phyloP scores from a whole-genome alignment of 768 basidiomycete species.

The Suillus paluster region DNA sequence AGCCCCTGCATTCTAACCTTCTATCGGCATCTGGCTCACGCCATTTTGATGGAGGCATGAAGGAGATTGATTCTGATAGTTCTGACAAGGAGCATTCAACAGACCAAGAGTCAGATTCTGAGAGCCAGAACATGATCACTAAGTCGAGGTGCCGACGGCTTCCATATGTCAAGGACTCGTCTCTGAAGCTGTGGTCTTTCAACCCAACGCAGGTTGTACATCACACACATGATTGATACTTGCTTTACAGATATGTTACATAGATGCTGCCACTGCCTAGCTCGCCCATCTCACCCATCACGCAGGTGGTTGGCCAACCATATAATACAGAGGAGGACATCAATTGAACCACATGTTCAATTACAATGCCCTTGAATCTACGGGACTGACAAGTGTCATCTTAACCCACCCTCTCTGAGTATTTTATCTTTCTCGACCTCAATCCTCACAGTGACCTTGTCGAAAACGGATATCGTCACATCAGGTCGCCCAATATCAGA shows the following conservation, averaged over 20 bases:
- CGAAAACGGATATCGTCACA: slow-evolving; percentile 84
- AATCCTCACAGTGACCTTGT: slow-evolving; percentile 90
- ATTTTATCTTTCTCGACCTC: slow-evolving; percentile 94
- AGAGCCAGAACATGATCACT: slow-evolving; percentile 5
- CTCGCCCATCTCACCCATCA: too few relatives aligned
- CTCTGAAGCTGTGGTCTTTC: slow-evolving; percentile 31
- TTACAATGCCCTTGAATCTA: slow-evolving; percentile 56
- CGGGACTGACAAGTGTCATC: slow-evolving; percentile 74
- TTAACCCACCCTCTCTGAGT: slow-evolving; percentile 90
- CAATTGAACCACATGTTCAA: not conserved
- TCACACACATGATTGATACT: not conserved
- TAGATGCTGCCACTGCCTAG: too few relatives aligned
- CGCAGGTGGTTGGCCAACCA: too few relatives aligned
- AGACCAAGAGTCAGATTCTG: slow-evolving; percentile 21
- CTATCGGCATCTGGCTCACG: slow-evolving; percentile 79
- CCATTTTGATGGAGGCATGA: slow-evolving; percentile 49
- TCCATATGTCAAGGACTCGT: slow-evolving; percentile 29
- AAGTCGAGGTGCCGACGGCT: slow-evolving; percentile 17
- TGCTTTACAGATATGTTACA: too few relatives aligned
- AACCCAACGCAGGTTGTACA: not conserved
- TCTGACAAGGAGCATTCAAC: slow-evolving; percentile 5
- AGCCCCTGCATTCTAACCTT: slow-evolving; percentile 62
- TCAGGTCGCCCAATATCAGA: slow-evolving; percentile 32
- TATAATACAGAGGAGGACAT: too few relatives aligned
- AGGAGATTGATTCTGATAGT: not conserved